Evolutionary conservation across 2,329 filamentous ascomycete species (phyloP).

Genomic region (Emergomyces orientalis): DNA sequence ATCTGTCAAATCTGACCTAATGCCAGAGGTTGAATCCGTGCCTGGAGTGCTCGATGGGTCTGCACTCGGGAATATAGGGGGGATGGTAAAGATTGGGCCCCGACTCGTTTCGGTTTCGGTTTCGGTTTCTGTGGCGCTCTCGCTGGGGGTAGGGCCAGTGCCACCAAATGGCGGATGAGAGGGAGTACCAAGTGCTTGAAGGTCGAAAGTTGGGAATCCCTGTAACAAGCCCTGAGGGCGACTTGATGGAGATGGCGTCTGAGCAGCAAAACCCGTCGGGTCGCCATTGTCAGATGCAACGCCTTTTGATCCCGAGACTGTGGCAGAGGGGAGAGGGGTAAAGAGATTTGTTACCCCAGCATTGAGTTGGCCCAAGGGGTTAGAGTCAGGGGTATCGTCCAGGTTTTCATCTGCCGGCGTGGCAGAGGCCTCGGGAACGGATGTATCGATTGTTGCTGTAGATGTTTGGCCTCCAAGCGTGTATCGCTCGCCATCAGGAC

Average conservation of each 20-base stretch:
- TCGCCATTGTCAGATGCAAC: background rate
- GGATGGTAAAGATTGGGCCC: constrained; percentile 8
- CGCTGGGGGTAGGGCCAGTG: background rate
- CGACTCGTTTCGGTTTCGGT: background rate
- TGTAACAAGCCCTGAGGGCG: background rate
- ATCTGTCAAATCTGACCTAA: background rate
- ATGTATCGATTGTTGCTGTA: constrained; percentile 16
- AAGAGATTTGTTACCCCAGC: background rate
- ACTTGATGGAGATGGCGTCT: background rate
- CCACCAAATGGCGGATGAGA: background rate
- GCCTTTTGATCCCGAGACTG: background rate
- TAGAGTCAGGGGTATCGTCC: background rate
- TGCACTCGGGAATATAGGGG: constrained; percentile 10
- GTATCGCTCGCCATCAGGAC: constrained; percentile 10
- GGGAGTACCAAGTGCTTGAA: background rate
- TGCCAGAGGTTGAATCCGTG: constrained; percentile 11
- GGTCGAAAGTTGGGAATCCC: background rate
- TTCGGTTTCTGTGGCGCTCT: background rate
- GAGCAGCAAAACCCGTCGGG: background rate
- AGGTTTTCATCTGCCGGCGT: background rate
- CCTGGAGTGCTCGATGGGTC: constrained; percentile 8
- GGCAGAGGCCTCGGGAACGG: background rate
- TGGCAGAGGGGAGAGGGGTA: background rate
- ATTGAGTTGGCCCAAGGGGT: background rate
- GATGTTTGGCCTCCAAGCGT: constrained; percentile 15